Conservation (phyloP, 371 early-diverging fungal genomes). For the Circinella umbellata region DNA sequence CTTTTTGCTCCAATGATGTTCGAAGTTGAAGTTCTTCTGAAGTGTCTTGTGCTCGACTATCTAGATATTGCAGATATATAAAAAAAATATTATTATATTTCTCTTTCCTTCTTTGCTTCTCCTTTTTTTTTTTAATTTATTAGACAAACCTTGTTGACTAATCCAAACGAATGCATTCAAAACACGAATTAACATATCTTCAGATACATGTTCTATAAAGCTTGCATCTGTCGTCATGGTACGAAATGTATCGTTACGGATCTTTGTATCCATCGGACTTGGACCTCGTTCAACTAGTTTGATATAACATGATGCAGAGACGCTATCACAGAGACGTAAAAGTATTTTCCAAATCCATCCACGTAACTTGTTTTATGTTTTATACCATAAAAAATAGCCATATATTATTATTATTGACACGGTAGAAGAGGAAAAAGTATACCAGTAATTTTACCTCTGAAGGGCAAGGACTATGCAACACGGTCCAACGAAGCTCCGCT, state of each 20-base stretch:
- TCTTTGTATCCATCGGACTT: slow-evolving; percentile 76
- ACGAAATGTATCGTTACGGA: slow-evolving; percentile 89
- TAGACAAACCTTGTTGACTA: slow-evolving; percentile 42
- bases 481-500: slow-evolving; percentile 16
- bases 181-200: slow-evolving; percentile 79
- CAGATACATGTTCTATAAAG: slow-evolving; percentile 76
- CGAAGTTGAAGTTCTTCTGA: slow-evolving; percentile 26
- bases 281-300: slow-evolving; percentile 74
- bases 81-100: too few species aligned
- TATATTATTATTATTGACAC: neutral
- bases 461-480: slow-evolving; percentile 26
- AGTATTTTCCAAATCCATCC: slow-evolving; percentile 82
- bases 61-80: neutral
- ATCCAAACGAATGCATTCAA: slow-evolving; percentile 91
- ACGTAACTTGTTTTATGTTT: slow-evolving; percentile 29
- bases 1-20: slow-evolving; percentile 5
- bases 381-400: too few species aligned
- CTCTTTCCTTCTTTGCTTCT: neutral
- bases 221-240: slow-evolving; percentile 84
- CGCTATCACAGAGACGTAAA: slow-evolving; percentile 72
- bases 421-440: neutral
- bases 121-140: neutral
- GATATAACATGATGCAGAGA: slow-evolving; percentile 80
- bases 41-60: slow-evolving; percentile 15
- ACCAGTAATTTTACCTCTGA: slow-evolving; percentile 24